Percentiles rank a stretch among this genome's conserved stretches.
phyloP scores from a whole-genome alignment of 2,329 filamentous ascomycete genomes.

The Clarireedia homoeocarpa region DNA sequence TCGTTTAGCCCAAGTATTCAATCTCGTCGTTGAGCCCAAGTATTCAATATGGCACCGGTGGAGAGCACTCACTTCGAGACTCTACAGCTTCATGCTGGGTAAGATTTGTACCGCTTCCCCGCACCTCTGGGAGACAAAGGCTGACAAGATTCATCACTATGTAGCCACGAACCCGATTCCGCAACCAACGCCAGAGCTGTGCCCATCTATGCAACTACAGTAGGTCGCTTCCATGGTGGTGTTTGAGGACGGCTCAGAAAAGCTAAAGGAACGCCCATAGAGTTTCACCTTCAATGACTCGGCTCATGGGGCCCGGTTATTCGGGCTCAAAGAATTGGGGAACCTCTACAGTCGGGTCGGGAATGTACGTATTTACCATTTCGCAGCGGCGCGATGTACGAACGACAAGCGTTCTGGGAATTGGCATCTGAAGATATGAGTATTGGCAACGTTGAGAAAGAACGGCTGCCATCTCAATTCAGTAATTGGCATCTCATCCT shows the following conservation, averaged over 20 bases:
- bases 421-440: conserved; percentile 2
- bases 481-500: conserved; percentile 1
- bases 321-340: conserved; percentile 87
- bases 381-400: neutral
- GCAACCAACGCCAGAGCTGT: conserved; percentile 82
- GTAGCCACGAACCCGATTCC: conserved; percentile 70
- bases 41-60: conserved; percentile 8
- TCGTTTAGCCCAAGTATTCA: neutral
- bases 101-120: conserved; percentile 27
- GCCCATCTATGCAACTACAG: conserved; percentile 91
- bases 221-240: conserved; percentile 22
- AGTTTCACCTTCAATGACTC: conserved; percentile 94
- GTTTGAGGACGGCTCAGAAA: neutral
- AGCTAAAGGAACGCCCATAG: conserved; percentile 33
- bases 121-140: conserved; percentile 11
- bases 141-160: conserved; percentile 8
- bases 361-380: conserved; percentile 61
- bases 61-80: conserved; percentile 66
- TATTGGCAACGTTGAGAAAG: conserved; percentile 3
- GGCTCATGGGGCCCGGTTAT: conserved; percentile 87
- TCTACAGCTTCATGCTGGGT: conserved; percentile 79
- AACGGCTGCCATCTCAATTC: conserved; percentile 1
- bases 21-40: neutral
- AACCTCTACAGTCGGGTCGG: conserved; percentile 95
- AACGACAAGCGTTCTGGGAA: neutral